Conservation (phyloP, 305 asterid species). For the Fraxinus greggii region DNA sequence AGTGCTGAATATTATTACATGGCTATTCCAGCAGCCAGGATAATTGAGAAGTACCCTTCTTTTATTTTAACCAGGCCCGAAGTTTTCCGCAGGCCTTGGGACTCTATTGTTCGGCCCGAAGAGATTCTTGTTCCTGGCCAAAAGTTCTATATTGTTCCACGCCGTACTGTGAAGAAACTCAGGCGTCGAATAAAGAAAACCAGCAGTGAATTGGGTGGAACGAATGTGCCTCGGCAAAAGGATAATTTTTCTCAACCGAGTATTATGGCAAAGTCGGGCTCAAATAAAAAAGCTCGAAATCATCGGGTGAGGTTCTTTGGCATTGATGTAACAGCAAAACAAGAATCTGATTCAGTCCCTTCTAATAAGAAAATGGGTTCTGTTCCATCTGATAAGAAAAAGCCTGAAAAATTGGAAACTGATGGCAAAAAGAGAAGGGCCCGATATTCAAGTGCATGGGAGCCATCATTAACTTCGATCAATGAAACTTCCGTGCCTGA, state of each 20-base stretch:
- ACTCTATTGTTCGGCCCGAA: constrained; percentile 48
- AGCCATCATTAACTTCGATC: constrained; percentile 53
- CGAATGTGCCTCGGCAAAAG: background rate
- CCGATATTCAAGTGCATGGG: constrained; percentile 42
- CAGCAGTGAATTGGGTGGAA: background rate
- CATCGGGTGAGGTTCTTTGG: constrained; percentile 46
- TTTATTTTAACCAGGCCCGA: constrained; percentile 58
- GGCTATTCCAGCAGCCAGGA: constrained; percentile 64
- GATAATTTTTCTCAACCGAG: constrained; percentile 26
- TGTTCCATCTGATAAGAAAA: constrained; percentile 18
- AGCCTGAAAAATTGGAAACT: background rate
- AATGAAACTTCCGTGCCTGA: constrained; percentile 23
- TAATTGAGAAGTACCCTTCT: constrained; percentile 58
- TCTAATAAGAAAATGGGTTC: constrained; percentile 15
- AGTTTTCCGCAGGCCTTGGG: constrained; percentile 64
- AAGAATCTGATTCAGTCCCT: constrained; percentile 13
- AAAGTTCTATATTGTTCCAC: constrained; percentile 55
- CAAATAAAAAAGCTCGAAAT: constrained; percentile 33
- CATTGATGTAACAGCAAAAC: constrained; percentile 21
- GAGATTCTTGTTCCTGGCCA: constrained; percentile 68
- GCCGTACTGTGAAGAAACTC: constrained; percentile 56
- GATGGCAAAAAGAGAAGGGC: constrained; percentile 28
- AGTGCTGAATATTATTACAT: constrained; percentile 54
- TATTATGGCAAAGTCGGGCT: constrained; percentile 44
- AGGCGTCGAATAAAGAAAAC: constrained; percentile 40